These are phyloP conservation scores for Rubus parviflorus DNA, from an alignment of 306 rosid species.

Conservation along the genomic window DNA sequence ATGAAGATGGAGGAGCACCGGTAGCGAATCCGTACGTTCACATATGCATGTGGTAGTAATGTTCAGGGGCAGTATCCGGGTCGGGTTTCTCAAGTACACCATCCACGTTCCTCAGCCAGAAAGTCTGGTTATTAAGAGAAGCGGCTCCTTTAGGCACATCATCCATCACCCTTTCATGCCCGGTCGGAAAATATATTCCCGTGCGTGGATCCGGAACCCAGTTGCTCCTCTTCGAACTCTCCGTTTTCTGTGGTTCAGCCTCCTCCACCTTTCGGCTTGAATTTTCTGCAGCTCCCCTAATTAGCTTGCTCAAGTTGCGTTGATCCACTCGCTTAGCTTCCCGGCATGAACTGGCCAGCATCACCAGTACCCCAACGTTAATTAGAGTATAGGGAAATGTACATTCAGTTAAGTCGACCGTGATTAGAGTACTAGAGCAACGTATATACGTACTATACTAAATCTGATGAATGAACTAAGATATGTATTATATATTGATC, in stretches of 20 bases:
- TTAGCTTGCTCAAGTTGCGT: slow-evolving; percentile 23
- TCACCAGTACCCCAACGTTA: background rate
- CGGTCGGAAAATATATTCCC: slow-evolving; percentile 69
- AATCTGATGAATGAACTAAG: background rate
- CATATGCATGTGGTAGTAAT: slow-evolving; percentile 9
- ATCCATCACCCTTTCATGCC: slow-evolving; percentile 67
- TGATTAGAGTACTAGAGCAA: too few relatives aligned
- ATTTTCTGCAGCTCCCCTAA: slow-evolving; percentile 10
- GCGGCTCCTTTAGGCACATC: slow-evolving; percentile 64
- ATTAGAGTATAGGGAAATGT: too few relatives aligned
- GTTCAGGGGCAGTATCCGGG: slow-evolving; percentile 10
- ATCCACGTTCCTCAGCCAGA: slow-evolving; percentile 62
- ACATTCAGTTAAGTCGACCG: too few relatives aligned
- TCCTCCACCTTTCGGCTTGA: background rate
- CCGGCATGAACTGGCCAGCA: slow-evolving; percentile 19
- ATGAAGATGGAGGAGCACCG: too few relatives aligned
- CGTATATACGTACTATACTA: too few relatives aligned
- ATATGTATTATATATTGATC: background rate
- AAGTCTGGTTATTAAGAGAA: slow-evolving; percentile 31
- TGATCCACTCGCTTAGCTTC: slow-evolving; percentile 26
- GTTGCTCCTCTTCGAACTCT: slow-evolving; percentile 17
- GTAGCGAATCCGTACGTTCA: background rate
- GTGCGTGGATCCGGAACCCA: slow-evolving; percentile 77
- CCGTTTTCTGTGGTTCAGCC: background rate
- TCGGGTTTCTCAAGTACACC: slow-evolving; percentile 42